Evolutionary conservation across 192 early-diverging fungal genomes (phyloP), one percentile per base, ranked within the genome.

Genomic region (Rhizoclosmatium sp.): DNA sequence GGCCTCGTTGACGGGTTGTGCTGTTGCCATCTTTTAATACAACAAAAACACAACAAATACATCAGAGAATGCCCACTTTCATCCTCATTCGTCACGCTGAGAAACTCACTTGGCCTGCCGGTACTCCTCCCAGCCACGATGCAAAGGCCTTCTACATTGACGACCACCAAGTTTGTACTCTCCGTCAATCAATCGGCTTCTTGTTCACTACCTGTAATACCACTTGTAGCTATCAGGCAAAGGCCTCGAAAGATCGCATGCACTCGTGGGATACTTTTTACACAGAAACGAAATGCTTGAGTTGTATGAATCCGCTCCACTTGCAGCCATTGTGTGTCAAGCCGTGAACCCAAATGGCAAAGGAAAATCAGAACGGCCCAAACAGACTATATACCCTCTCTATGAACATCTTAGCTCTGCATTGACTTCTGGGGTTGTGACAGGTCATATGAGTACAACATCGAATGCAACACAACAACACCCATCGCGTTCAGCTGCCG

Each of bases 21-120:
- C 21, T 23, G 7, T 62, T 62, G 54, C 19, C 19, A n/a, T 9
- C 54, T 56, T 56, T 56, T 56, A 14, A n/a, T 56, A 14, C 54
- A 9, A n/a, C 54, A 56, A 31, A 31, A 31, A 31, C 31, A 31
- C 31, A 31, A 31, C 31, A 31, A 31, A 31, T 31, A 31, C 31
- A 31, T 31, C 31, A 31, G 31, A 31, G 31, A 31, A 31, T 31
- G 31, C 51, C 51, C 0, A 54, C 51, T 54, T 68, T 89, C 66
- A 60, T 89, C 58, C 65, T 89, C 3, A 82, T 89, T 68, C 83
- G 87, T 21, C 87, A 89, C 79, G 87, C 86, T 54, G 87, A 89
- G 70, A 89, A 89, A 65, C 83, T 87, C 42, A 61, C 76, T 1
- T 89, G 87, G 87, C 76, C 76, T 19, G 45, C 59, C 59, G 85